These are phyloP conservation scores for Trichoderma pleuroti DNA, from an alignment of 2,329 filamentous ascomycete genomes.

Conservation along the genomic window DNA sequence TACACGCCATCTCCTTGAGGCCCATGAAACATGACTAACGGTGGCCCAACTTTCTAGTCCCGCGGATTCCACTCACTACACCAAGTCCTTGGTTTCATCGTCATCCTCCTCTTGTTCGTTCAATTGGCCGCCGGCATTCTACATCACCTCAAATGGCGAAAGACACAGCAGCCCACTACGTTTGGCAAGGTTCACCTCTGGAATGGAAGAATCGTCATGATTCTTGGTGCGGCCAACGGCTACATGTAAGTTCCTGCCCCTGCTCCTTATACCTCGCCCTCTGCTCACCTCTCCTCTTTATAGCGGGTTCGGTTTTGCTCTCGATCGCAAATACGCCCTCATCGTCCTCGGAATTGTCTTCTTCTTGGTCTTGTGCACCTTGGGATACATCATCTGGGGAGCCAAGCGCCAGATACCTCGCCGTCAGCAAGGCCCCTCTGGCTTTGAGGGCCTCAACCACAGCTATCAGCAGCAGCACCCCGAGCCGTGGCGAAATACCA, in stretches of 20 bases:
- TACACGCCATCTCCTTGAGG: background rate
- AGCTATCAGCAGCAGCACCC: conserved; percentile 27
- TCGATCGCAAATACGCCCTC: conserved; percentile 45
- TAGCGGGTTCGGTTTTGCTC: conserved; percentile 57
- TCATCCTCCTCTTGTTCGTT: conserved; percentile 48
- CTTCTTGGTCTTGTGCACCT: conserved; percentile 40
- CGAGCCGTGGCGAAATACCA: conserved; percentile 29
- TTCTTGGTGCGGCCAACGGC: conserved; percentile 53
- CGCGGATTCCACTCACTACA: conserved; percentile 51
- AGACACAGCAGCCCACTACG: conserved; percentile 47
- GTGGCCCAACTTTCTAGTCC: conserved; percentile 38
- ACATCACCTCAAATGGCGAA: conserved; percentile 53
- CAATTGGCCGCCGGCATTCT: conserved; percentile 54
- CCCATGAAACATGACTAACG: background rate
- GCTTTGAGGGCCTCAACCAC: conserved; percentile 21
- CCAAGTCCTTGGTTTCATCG: conserved; percentile 56
- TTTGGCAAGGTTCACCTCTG: conserved; percentile 54
- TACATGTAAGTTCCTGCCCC: conserved; percentile 46
- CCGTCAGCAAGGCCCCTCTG: conserved; percentile 18
- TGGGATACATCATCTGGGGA: conserved; percentile 35
- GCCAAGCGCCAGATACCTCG: conserved; percentile 27
- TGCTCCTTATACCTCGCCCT: background rate
- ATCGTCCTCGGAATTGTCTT: conserved; percentile 48
- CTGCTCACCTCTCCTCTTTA: background rate
- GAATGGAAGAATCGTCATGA: conserved; percentile 52